Evolutionary conservation across 2,329 filamentous ascomycete genomes (phyloP), one percentile per base, ranked within the genome.

Genomic region (Cytospora chrysosperma): DNA sequence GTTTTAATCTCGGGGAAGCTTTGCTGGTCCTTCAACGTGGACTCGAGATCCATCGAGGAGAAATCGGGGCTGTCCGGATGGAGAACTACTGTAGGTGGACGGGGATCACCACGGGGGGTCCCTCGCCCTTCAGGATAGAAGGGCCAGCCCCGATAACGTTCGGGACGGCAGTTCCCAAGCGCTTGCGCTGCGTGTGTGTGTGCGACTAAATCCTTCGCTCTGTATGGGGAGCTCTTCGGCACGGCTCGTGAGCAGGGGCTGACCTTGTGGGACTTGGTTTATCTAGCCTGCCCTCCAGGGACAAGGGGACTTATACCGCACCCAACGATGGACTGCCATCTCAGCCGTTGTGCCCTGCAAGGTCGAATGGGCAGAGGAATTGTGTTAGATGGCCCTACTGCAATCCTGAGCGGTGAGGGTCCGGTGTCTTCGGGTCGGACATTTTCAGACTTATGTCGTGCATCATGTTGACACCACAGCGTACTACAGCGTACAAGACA

Each of bases 1-100:
- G 28, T 61, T 34, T 60, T 60, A 50, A 60, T 60, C 58, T 55
- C 58, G 50, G 58, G 50, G 58, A 55, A 47, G 58, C 58, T 54
- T 60, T 30, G 28, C 32, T 60, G 50, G 50, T 54, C 37, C 51
- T 60, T 26, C 47, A 55, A 19, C 58, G 30, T 54, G 51, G 26
- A n/a, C n/a, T n/a, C n/a, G n/a, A n/a, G n/a, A 54, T 51, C 43
- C 19, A 30, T 9, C 34, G 50, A 27, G 51, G 50, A 12, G 57
- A 53, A 60, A 49, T 53, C 40, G 37, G 32, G 9, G 32, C 32
- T 34, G 13, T 34, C 32, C 3, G 13, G 19, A n/a, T n/a, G n/a
- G n/a, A n/a, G n/a, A n/a, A n/a, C n/a, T n/a, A 55, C 27, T 37
- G 10, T 27, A 55, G 51, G n/a, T 37, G 34, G 3, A n/a, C n/a